Conservation (phyloP, 202 grass and related monocot species). For the Digitaria exilis region DNA sequence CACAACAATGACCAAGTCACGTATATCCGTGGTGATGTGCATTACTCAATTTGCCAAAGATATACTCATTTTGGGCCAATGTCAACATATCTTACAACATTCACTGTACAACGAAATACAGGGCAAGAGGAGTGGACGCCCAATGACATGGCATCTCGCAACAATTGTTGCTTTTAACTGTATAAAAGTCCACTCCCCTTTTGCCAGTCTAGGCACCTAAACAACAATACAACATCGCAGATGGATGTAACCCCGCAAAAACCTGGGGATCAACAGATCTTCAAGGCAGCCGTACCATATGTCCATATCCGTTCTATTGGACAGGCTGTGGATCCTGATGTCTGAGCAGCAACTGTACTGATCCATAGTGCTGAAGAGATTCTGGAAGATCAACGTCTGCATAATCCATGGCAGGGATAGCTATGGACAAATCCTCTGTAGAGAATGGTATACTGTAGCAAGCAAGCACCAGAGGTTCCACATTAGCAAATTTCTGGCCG, state of each 20-base stretch:
- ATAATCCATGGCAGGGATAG: slow-evolving; percentile 80
- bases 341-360: slow-evolving; percentile 56
- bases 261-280: slow-evolving; percentile 29
- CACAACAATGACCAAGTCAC: background rate
- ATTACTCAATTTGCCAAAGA: background rate
- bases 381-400: slow-evolving; percentile 68
- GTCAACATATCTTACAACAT: slow-evolving; percentile 28
- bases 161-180: slow-evolving; percentile 72
- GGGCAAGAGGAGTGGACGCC: background rate
- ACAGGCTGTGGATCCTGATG: slow-evolving; percentile 45
- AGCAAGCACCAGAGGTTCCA: slow-evolving; percentile 17
- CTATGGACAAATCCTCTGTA: slow-evolving; percentile 94
- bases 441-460: slow-evolving; percentile 90
- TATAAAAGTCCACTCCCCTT: background rate
- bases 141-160: slow-evolving; percentile 36
- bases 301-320: slow-evolving; percentile 26
- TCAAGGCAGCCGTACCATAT: slow-evolving; percentile 9
- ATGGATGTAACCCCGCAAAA: slow-evolving; percentile 42
- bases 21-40: background rate
- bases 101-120: slow-evolving; percentile 42
- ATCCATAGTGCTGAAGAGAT: slow-evolving; percentile 59
- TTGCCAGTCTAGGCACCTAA: slow-evolving; percentile 37
- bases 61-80: slow-evolving; percentile 2
- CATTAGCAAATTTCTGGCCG: background rate
- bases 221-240: slow-evolving; percentile 48